Conservation (phyloP, 139 green algal genomes). For the Nannochloris sp. region DNA sequence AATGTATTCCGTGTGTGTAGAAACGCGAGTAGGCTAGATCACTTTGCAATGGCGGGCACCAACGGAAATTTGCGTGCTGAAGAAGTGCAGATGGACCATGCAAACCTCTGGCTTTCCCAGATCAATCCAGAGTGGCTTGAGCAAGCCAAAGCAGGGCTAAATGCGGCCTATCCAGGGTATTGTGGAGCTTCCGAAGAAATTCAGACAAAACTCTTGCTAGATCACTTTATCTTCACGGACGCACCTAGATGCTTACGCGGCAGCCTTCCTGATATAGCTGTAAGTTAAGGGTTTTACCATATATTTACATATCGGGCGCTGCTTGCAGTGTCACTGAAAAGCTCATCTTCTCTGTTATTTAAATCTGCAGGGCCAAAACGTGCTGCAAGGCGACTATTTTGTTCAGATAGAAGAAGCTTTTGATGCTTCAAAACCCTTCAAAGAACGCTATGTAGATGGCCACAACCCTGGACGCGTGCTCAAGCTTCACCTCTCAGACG, state of each 20-base stretch:
- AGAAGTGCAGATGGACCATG: too few species aligned
- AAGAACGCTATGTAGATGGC: constrained; percentile 48
- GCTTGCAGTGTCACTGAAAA: too few species aligned
- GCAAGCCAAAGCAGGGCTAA: too few species aligned
- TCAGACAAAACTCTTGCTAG: not conserved
- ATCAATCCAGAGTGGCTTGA: too few species aligned
- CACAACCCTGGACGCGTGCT: constrained; percentile 42
- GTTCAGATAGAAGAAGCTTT: constrained; percentile 66
- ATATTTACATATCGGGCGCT: not conserved
- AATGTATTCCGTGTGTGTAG: too few species aligned
- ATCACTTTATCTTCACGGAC: not conserved
- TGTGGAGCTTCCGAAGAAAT: not conserved
- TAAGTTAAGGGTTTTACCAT: constrained; percentile 1
- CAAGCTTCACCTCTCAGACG: constrained; percentile 65
- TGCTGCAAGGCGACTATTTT: constrained; percentile 46
- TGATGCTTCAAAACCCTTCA: constrained; percentile 49
- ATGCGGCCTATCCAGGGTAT: too few species aligned
- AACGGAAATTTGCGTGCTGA: too few species aligned
- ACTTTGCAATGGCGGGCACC: too few species aligned
- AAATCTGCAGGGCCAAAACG: not conserved
- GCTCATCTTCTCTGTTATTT: constrained; percentile 4
- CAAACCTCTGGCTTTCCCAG: too few species aligned
- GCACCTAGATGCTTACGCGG: not conserved
- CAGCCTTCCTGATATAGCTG: constrained; percentile 1
- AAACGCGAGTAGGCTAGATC: too few species aligned